Evolutionary conservation across 179 eudicot genomes (phyloP).

Genomic region (Patellifolia procumbens): DNA sequence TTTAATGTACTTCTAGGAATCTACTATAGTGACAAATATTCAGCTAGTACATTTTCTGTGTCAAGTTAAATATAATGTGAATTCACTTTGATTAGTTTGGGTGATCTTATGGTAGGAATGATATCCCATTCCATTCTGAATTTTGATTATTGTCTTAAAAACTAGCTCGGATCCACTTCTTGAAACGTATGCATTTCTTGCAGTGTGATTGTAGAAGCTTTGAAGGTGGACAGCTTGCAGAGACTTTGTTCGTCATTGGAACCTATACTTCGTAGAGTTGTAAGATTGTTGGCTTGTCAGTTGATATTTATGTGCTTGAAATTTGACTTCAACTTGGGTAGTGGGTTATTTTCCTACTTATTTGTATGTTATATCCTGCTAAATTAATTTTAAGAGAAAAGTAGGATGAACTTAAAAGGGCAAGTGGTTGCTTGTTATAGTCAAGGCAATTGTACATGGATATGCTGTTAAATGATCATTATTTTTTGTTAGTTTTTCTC

Average conservation of each 20-base stretch:
- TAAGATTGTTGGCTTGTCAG: conserved; percentile 40
- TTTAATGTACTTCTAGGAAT: too few species aligned
- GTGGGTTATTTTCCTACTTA: not conserved
- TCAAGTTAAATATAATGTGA: not conserved
- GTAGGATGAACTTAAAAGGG: too few species aligned
- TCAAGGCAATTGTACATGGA: not conserved
- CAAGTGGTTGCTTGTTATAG: too few species aligned
- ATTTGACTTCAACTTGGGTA: not conserved
- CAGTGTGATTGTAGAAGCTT: conserved; percentile 93
- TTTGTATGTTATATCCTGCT: not conserved
- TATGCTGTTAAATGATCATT: not conserved
- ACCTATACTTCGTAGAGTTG: conserved; percentile 94
- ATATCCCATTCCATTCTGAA: not conserved
- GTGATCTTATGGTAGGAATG: conserved; percentile 6
- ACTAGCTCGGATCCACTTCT: not conserved
- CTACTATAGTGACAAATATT: not conserved
- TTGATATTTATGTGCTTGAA: not conserved
- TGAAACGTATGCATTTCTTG: conserved; percentile 30
- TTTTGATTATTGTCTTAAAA: not conserved
- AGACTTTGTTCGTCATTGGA: conserved; percentile 93
- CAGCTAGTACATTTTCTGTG: not conserved
- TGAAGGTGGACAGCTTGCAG: conserved; percentile 92
- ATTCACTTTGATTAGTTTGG: not conserved
- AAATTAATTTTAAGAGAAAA: too few species aligned
- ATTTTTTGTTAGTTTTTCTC: not conserved